phyloP scores from a whole-genome alignment of 2,329 filamentous ascomycete species.

The Cordyceps militaris region DNA sequence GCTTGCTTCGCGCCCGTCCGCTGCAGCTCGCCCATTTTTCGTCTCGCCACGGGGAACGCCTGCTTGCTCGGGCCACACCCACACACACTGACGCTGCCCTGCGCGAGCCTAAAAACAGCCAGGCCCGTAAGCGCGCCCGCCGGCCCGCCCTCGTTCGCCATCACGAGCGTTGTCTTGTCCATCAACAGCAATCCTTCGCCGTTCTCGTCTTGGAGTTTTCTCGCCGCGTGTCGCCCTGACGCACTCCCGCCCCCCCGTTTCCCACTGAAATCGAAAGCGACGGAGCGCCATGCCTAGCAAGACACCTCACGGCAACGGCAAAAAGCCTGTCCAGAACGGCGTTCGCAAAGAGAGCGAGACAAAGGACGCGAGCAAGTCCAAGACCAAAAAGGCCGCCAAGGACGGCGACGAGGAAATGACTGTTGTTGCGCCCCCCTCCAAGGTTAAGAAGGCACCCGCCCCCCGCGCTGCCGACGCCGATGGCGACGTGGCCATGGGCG shows the following conservation, averaged over 20 bases:
- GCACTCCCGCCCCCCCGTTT: not conserved
- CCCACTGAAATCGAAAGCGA: not conserved
- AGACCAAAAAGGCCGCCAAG: conserved; percentile 56
- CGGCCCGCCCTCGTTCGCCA: not conserved
- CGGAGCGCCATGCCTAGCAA: conserved; percentile 57
- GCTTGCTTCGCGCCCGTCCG: not conserved
- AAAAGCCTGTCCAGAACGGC: conserved; percentile 62
- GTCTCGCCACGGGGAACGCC: not conserved
- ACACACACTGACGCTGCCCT: conserved; percentile 8
- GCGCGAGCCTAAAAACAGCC: conserved; percentile 2
- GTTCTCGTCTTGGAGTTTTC: not conserved
- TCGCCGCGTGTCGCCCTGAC: not conserved
- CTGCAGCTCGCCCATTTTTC: not conserved
- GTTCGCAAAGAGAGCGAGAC: conserved; percentile 61
- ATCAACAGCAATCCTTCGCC: not conserved
- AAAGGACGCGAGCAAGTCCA: conserved; percentile 61
- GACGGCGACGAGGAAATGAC: conserved; percentile 76
- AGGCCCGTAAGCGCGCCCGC: conserved; percentile 8
- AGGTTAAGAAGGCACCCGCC: conserved; percentile 53
- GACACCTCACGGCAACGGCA: conserved; percentile 65
- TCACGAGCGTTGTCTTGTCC: conserved; percentile 15
- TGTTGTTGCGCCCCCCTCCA: conserved; percentile 68
- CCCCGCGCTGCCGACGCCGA: conserved; percentile 54
- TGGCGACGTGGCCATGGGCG: conserved; percentile 66
- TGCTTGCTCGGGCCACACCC: not conserved